These are phyloP conservation scores for Venustampulla echinocandica DNA, from an alignment of 495 filamentous ascomycete genomes.

Conservation along the genomic window DNA sequence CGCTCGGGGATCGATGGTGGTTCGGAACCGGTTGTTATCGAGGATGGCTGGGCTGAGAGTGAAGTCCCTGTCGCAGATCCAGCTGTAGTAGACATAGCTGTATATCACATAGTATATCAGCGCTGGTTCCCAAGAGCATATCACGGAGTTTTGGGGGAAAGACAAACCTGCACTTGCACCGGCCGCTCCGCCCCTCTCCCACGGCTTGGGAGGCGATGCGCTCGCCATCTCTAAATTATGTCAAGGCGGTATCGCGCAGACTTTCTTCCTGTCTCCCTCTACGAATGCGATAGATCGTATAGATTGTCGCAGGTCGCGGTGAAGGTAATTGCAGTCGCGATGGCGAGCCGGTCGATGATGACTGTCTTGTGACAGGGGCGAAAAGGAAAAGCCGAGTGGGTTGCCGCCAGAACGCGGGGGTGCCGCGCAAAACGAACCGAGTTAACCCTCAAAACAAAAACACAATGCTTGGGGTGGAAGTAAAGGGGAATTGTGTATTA, in stretches of 20 bases:
- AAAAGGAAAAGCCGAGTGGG: too few relatives aligned
- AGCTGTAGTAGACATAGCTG: slow-evolving; percentile 12
- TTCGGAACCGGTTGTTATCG: slow-evolving; percentile 35
- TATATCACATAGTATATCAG: slow-evolving; percentile 6
- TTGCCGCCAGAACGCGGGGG: neutral
- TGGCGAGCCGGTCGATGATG: neutral
- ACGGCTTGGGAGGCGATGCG: slow-evolving; percentile 84
- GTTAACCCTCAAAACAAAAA: too few relatives aligned
- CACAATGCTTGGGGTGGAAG: too few relatives aligned
- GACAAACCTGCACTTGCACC: slow-evolving; percentile 46
- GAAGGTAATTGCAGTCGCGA: neutral
- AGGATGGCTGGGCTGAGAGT: slow-evolving; percentile 23
- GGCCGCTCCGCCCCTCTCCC: slow-evolving; percentile 70
- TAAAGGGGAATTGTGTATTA: too few relatives aligned
- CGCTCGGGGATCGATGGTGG: slow-evolving; percentile 62
- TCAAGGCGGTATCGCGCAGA: too few relatives aligned
- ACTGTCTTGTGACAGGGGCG: neutral
- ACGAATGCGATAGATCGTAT: neutral
- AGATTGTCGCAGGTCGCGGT: neutral
- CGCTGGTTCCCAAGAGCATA: neutral
- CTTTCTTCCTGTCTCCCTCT: neutral
- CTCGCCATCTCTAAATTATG: slow-evolving; percentile 13
- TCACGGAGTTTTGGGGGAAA: slow-evolving; percentile 13
- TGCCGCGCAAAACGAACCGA: too few relatives aligned
- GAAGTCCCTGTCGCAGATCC: slow-evolving; percentile 11